Percentiles rank a stretch among this genome's conserved stretches.
These are phyloP conservation scores for Yarrowia hollandica DNA, from an alignment of 805 yeast genomes.

Conservation along the genomic window DNA sequence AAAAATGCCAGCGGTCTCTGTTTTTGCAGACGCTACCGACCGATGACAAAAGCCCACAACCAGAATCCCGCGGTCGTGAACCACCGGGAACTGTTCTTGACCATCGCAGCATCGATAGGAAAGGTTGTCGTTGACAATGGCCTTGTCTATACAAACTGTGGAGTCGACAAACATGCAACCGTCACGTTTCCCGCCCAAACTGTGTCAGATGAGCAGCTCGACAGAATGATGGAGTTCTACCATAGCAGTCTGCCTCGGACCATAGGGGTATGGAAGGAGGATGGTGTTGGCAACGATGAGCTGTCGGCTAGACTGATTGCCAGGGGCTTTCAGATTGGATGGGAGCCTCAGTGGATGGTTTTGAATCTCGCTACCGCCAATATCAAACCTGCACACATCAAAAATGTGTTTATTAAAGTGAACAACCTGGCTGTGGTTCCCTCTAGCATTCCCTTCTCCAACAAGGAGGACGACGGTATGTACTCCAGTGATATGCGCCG, in stretches of 20 bases:
- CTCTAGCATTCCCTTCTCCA: neutral
- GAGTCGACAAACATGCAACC: neutral
- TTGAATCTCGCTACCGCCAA: neutral
- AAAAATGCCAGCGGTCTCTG: neutral
- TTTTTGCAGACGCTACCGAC: too few species aligned
- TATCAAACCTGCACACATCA: neutral
- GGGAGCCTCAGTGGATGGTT: conserved; percentile 23
- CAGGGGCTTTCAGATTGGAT: neutral
- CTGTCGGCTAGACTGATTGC: neutral
- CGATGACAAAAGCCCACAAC: neutral
- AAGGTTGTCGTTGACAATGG: neutral
- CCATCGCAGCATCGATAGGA: neutral
- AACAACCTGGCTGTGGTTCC: conserved; percentile 2
- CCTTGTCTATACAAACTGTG: conserved; percentile 3
- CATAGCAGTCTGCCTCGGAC: neutral
- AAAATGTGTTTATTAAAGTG: neutral
- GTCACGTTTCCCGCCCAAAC: neutral
- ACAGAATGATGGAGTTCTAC: conserved; percentile 15
- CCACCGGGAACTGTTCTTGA: neutral
- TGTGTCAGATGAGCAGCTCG: neutral
- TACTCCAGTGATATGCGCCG: neutral
- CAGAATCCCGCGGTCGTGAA: conserved; percentile 4
- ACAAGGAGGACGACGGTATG: conserved; percentile 1
- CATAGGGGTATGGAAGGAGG: conserved; percentile 9
- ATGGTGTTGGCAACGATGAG: neutral